Conservation (phyloP, 73 alveolate species). For the Tetrahymena elliotti region DNA sequence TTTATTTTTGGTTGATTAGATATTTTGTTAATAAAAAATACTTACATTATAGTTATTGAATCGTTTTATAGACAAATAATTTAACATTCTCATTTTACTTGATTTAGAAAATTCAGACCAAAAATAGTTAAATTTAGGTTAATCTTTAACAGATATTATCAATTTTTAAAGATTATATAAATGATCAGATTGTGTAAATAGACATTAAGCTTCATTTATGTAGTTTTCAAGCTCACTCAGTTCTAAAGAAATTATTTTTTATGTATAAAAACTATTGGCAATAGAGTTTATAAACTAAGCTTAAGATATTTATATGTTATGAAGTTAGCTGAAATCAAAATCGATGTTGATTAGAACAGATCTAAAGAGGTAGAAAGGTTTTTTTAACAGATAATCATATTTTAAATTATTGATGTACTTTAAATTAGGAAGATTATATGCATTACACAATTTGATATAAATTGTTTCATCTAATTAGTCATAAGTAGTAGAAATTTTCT, state of each 20-base stretch:
- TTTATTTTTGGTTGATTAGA: too few species aligned
- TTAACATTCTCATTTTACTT: too few species aligned
- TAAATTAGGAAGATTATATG: not conserved
- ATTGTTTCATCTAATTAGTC: not conserved
- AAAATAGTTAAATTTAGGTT: too few species aligned
- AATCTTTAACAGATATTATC: not conserved
- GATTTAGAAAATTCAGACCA: not conserved
- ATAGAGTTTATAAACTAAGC: not conserved
- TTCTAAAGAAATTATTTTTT: too few species aligned
- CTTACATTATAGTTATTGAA: not conserved
- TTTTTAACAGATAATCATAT: too few species aligned
- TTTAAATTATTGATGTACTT: too few species aligned
- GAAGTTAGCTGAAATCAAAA: too few species aligned
- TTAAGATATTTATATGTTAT: too few species aligned
- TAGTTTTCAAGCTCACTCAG: not conserved
- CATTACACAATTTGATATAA: not conserved
- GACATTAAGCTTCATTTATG: not conserved
- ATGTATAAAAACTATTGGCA: not conserved
- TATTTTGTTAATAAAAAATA: not conserved
- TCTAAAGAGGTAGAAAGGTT: not conserved
- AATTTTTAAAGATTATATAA: not conserved
- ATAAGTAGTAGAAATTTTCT: not conserved
- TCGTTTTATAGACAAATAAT: not conserved
- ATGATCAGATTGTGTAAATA: not conserved
- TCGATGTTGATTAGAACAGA: not conserved